A percentile compares a stretch with the other conserved stretches of the same genome.
Conservation (phyloP, 2,329 filamentous ascomycete genomes). For the Colletotrichum sp. region DNA sequence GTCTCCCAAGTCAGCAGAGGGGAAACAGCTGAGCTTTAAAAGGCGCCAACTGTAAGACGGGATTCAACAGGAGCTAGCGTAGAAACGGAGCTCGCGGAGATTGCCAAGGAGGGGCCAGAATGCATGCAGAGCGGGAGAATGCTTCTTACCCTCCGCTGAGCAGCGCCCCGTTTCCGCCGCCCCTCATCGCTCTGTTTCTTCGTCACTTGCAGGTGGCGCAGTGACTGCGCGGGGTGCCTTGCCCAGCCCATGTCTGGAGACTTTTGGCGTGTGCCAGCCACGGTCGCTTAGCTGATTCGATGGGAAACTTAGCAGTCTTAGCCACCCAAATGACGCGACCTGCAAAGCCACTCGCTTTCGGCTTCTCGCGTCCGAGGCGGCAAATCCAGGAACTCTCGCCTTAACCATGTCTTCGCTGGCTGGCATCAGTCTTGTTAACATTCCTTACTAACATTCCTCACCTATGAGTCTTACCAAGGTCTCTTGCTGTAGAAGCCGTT, state of each 20-base stretch:
- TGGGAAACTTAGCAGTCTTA: neutral
- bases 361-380: neutral
- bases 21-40: neutral
- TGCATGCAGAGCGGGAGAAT: neutral
- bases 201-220: conserved; percentile 15
- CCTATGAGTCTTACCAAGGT: neutral
- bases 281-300: neutral
- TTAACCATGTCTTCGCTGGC: neutral
- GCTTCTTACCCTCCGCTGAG: neutral
- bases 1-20: neutral
- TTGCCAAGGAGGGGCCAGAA: conserved; percentile 4
- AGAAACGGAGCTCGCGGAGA: conserved; percentile 12
- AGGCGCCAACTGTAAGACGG: neutral
- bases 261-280: conserved; percentile 3
- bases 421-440: neutral
- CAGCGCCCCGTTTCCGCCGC: neutral
- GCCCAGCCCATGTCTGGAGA: neutral
- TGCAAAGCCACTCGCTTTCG: conserved; percentile 3
- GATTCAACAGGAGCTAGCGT: neutral
- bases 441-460: neutral
- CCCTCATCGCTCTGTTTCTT: neutral
- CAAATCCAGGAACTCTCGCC: neutral
- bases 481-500: neutral
- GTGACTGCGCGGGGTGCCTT: conserved; percentile 1
- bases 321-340: conserved; percentile 11